Percentiles rank a stretch among this genome's conserved stretches.
Conservation (phyloP, 306 rosid species). For the Pueraria montana region DNA sequence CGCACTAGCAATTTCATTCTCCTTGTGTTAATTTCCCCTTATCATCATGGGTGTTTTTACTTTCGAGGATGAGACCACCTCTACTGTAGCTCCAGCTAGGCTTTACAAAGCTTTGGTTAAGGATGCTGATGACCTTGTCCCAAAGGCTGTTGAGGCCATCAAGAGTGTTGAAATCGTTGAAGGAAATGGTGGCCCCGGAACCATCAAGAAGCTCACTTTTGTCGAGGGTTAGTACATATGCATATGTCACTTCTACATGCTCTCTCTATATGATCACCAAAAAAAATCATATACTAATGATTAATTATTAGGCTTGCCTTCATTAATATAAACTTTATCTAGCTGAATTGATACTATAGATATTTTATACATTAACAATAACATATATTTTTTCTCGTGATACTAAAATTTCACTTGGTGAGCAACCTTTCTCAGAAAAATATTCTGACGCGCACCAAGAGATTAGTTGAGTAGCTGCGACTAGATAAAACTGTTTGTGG, state of each 20-base stretch:
- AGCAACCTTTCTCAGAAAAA: too few relatives aligned
- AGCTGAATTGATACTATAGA: too few relatives aligned
- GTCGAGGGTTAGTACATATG: conserved; percentile 25
- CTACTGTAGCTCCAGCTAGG: conserved; percentile 32
- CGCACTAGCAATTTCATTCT: not conserved
- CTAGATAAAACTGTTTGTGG: too few relatives aligned
- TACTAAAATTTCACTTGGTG: too few relatives aligned
- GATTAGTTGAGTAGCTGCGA: too few relatives aligned
- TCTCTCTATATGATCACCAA: not conserved
- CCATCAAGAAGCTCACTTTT: conserved; percentile 54
- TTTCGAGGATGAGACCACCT: conserved; percentile 39
- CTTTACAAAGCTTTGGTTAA: conserved; percentile 46
- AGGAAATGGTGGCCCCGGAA: conserved; percentile 55
- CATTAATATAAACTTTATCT: not conserved
- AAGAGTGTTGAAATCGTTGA: conserved; percentile 42
- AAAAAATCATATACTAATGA: not conserved
- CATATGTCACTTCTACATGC: too few relatives aligned
- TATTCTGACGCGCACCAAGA: too few relatives aligned
- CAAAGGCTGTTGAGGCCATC: conserved; percentile 29
- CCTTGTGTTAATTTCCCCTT: conserved; percentile 1
- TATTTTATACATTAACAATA: too few relatives aligned
- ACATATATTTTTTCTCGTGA: too few relatives aligned
- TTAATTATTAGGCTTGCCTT: not conserved
- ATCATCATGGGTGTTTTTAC: conserved; percentile 48
- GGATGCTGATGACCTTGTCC: conserved; percentile 34